Evolutionary conservation across 257 asterid genomes (phyloP), one percentile per base, ranked within the genome.

Genomic region (Salvia miltiorrhiza): DNA sequence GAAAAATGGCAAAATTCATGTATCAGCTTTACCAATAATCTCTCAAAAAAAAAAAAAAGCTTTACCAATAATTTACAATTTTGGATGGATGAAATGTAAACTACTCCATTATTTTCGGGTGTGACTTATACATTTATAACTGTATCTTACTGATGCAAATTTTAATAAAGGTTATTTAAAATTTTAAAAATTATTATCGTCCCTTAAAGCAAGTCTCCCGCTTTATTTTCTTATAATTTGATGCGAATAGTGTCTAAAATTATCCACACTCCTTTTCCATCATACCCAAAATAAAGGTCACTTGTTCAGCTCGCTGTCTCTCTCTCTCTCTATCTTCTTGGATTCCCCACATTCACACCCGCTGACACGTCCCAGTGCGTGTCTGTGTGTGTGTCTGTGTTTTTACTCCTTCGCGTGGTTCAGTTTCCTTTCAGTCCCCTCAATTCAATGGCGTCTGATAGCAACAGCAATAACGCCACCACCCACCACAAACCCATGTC

Each of bases 401-500:
- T 45, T 52, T 50, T 70, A 48, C 62, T 28, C 40, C 30, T 41
- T 33, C 57, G 73, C 65, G 63, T 70, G 60, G 20, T 47, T 16
- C 59, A 55, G 65, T 50, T 14, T 0, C 65, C 67, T 23, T 63
- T 39, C 69, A 54, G 16, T 48, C 26, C 61, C 79, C 47, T n/a
- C 20, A 74, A 75, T 71, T 76, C 72, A 74, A 86, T 86, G 93
- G 86, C 90, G 7, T 77, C 88, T 32, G 81, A 67, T 52, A 35
- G 40, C 76, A 65, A 33, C 50, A 58, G 43, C 52, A 60, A 52
- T 66, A 40, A 19, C 55, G 52, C 14, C 52, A 21, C 53, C 67
- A 41, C 7, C 70, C 49, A 76, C 72, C 62, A n/a, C 65, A 76
- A 73, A 71, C 45, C 77, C 54, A 19, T 60, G 24, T 53, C 80